Evolutionary conservation across 2,329 filamentous ascomycete genomes (phyloP), one percentile per base, ranked within the genome.

Genomic region (Alternaria sp.): DNA sequence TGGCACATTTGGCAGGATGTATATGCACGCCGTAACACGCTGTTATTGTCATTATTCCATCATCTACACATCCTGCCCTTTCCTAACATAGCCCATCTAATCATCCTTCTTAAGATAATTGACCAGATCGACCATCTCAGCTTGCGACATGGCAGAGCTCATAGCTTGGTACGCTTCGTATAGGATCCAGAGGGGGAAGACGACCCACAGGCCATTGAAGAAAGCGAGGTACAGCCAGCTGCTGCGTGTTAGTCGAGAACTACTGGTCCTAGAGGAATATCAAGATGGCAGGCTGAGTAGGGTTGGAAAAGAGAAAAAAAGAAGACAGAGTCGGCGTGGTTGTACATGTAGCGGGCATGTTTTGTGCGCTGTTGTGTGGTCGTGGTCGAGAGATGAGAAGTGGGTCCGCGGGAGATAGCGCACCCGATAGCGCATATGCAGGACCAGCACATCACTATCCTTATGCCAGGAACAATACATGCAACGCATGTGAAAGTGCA

Each of bases 131-230:
- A 77, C 74, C 74, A 77, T 74, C 54, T 77, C 75, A 1, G 73
- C 67, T 52, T 74, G 73, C 13, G 68, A 71, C 71, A 77, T 72
- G 26, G 73, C 73, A 11, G 65, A 66, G 65, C 72, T 77, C 45
- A 84, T 72, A 58, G 83, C 80, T 41, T 75, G 74, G 51, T 81
- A 83, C 2, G 80, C 80, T 71, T 85, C 82, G 65, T 76, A 83
- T 55, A 87, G 66, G 39, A 87, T 81, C 84, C 84, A 88, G 21
- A 83, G 59, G 1, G 86, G 85, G 58, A 87, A 80, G 61, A 81
- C 81, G 14, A 88, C 86, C 86, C 86, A 88, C 3, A 89, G 75
- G 17, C 79, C 83, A 68, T 89, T 89, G 77, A 89, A 89, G 74
- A 88, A 88, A 58, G 84, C 74, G 62, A 89, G 74, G 66, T 89